Evolutionary conservation across 2,329 filamentous ascomycete species (phyloP), one percentile per base, ranked within the genome.

Genomic region (Allantophomopsis cytisporea): DNA sequence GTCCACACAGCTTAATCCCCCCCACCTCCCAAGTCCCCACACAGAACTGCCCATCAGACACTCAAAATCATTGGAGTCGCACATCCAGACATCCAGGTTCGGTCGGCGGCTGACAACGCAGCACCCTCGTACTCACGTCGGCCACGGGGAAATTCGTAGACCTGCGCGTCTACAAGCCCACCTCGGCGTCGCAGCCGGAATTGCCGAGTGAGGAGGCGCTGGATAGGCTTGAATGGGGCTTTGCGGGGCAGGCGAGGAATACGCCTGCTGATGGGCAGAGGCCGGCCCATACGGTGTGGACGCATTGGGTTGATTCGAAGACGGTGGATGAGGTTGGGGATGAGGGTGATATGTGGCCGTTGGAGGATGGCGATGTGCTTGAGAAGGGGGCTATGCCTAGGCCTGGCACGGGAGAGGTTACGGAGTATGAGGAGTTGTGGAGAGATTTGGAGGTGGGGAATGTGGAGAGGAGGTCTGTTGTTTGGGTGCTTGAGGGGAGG

Each of bases 391-490:
- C 33, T 7, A 47, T 46, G 35, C 34, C 39, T 5, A 21, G 53
- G 33, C 44, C 47, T 2, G 42, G 41, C 7, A 53, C 48, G 2
- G 51, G 51, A 4, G 30, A 39, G 4, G 39, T 49, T 17, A 47
- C 43, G 11, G 43, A 45, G 8, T 54, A 54, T 35, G 45, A 54
- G 34, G 52, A 54, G 38, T 41, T 52, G 8, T 54, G 52, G 52
- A 35, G 43, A 10, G 52, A 54, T 43, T 39, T 47, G 16, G 36
- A 39, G 8, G 41, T 50, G 11, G 42, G 45, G 15, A 20, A 20
- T 20, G 23, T 31, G 20, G 36, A 38, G 17, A 30, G 8, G 36
- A 38, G 33, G 11, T 30, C 23, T 39, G 17, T 31, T n/a, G 40
- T 39, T 14, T n/a, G 13, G 5, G 36, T 15, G 18, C 18, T 20